Base-by-base conservation (phyloP, 1,284 basidiomycete species). In the Phlebopus sp. region DNA sequence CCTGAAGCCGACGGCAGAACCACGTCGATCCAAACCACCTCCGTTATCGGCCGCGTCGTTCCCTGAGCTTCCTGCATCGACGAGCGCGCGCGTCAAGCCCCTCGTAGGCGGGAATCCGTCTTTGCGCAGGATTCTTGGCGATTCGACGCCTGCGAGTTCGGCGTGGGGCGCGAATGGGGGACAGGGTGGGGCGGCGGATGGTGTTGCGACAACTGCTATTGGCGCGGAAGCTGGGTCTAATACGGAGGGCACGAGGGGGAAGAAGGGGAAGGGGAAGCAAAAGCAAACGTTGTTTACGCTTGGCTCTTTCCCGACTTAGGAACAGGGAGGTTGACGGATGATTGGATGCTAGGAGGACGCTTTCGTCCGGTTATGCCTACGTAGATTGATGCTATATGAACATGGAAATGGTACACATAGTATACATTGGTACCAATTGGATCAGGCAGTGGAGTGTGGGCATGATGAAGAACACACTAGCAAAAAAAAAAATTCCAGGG, bases 261-360 rank as follows among this genome's bases (percentile, higher is more conserved):
- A 84, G 75, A 92, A 90, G 64, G 81, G 82, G 0, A 90, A 89
- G 66, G 84, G 84, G 2, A 92, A 92, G 64, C 78, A 83, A 63
- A 92, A 92, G 68, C 88, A 93, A 72, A 86, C 83, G 17, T 65
- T 94, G 57, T 92, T 93, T 59, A 88, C 72, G 15, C 62, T 81
- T 50, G 84, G 84, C 7, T 72, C 82, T 10, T 83, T 84, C 68
- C 81, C 82, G 25, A 67, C 77, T 11, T 81, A 59, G 69, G 21
- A 23, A 6, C 4, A 3, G 21, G n/a, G n/a, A n/a, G n/a, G n/a
- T n/a, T n/a, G n/a, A n/a, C n/a, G n/a, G n/a, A n/a, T n/a, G n/a
- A n/a, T n/a, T n/a, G n/a, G n/a, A n/a, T n/a, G n/a, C n/a, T n/a
- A n/a, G n/a, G n/a, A n/a, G n/a, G n/a, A n/a, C n/a, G n/a, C n/a